Evolutionary conservation across 345 rosid genomes (phyloP).

Genomic region (Salix purpurea): DNA sequence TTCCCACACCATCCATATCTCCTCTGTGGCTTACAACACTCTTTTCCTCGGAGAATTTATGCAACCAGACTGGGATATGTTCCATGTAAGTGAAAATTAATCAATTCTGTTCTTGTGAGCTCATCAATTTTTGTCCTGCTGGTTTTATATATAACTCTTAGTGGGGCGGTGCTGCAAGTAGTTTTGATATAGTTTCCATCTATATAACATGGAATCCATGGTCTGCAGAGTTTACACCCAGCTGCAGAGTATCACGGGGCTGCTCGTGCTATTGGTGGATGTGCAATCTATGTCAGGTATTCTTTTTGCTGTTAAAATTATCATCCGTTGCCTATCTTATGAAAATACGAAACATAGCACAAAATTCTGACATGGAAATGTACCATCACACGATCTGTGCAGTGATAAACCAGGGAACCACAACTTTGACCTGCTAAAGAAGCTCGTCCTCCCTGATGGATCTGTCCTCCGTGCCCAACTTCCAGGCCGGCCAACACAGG

Average conservation of each 20-base stretch:
- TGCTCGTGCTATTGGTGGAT: constrained; percentile 93
- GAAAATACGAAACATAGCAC: neutral
- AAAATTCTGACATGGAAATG: neutral
- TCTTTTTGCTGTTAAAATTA: neutral
- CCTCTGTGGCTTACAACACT: constrained; percentile 85
- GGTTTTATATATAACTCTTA: neutral
- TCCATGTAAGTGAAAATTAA: constrained; percentile 65
- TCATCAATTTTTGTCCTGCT: neutral
- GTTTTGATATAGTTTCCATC: neutral
- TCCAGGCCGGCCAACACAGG: constrained; percentile 92
- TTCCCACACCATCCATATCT: constrained; percentile 90
- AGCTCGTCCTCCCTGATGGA: constrained; percentile 93
- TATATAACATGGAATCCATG: neutral
- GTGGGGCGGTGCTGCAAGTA: neutral
- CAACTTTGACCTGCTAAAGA: constrained; percentile 71
- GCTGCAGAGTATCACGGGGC: constrained; percentile 96
- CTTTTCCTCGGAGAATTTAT: constrained; percentile 95
- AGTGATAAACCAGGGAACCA: constrained; percentile 98
- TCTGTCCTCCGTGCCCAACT: constrained; percentile 79
- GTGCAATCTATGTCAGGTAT: constrained; percentile 96
- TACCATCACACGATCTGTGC: neutral
- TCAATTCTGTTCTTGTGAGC: neutral
- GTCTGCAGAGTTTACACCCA: constrained; percentile 83
- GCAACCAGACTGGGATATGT: constrained; percentile 99
- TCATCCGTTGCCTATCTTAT: neutral